phyloP scores from a whole-genome alignment of 2,329 filamentous ascomycete genomes.

The Fusarium setosum region DNA sequence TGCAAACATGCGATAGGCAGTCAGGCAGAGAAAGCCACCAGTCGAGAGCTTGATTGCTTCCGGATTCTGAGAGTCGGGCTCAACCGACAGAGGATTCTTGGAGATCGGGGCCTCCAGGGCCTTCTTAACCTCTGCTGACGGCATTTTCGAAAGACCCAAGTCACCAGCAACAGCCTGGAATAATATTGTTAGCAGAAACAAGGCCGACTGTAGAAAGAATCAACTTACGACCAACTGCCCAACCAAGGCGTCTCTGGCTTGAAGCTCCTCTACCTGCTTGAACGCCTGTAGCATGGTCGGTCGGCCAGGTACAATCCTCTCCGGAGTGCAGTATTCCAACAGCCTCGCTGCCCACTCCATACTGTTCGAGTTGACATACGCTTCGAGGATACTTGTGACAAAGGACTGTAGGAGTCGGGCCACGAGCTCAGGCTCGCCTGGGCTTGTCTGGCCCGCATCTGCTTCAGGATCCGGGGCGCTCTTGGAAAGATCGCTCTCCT shows the following conservation, averaged over 20 bases:
- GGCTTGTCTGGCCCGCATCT: constrained; percentile 50
- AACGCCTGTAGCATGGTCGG: constrained; percentile 73
- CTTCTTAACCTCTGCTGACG: constrained; percentile 58
- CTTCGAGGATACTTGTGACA: constrained; percentile 80
- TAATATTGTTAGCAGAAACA: constrained; percentile 22
- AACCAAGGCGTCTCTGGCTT: constrained; percentile 73
- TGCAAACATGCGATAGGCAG: constrained; percentile 72
- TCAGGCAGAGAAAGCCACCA: constrained; percentile 67
- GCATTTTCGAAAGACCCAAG: constrained; percentile 63
- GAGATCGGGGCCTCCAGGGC: constrained; percentile 55
- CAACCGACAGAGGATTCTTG: constrained; percentile 57
- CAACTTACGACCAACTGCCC: constrained; percentile 75
- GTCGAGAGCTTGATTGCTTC: constrained; percentile 68
- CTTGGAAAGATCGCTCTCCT: constrained; percentile 63
- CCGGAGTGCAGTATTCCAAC: constrained; percentile 75
- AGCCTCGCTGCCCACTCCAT: constrained; percentile 73
- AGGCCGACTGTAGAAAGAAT: neutral
- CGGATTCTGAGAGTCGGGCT: constrained; percentile 59
- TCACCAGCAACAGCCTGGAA: constrained; percentile 72
- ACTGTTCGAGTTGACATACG: constrained; percentile 72
- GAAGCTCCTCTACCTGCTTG: constrained; percentile 70
- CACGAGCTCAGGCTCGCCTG: constrained; percentile 71
- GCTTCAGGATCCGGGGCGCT: constrained; percentile 73
- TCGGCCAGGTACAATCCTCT: constrained; percentile 70
- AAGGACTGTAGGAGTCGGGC: constrained; percentile 78